Evolutionary conservation across 805 yeast genomes (phyloP), one percentile per base, ranked within the genome.

Genomic region (Teunomyces cretensis): DNA sequence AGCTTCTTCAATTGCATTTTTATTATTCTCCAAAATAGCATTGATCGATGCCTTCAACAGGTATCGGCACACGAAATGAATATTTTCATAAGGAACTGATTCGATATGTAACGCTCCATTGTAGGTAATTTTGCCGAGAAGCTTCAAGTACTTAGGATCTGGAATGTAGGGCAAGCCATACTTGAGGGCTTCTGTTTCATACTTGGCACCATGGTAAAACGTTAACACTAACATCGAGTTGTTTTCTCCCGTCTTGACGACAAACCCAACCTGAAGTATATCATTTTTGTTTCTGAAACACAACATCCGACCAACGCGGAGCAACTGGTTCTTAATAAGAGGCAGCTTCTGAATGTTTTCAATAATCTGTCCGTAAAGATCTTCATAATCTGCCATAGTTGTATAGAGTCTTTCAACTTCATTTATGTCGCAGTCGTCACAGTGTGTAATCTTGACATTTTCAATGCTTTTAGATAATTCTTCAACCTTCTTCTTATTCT

Each of bases 401-500:
- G 67, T 65, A 50, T 77, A 78, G 9, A 77, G 67, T 5, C 64
- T 62, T 22, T 75, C 76, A 24, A 84, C 58, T 38, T 75, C 80
- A 1, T 55, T 60, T 9, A 64, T 51, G 9, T 74, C 62, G 37
- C 69, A 64, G 5, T 70, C 71, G 32, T 76, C 66, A 4, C 60
- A 51, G 11, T 64, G 65, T 19, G 59, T 57, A 5, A 74, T 48
- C 33, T 68, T 64, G 26, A 77, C 45, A 2, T 55, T 54, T 6
- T 62, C 55, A 31, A 88, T 61, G 35, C 79, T 67, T 6, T 67
- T 71, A 38, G 80, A 77, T 31, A 84, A 68, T 33, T 68, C 68
- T 39, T 79, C 72, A 22, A 89, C 80, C 49, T 78, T 76, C 57
- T 78, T 75, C 62, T 90, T 85, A 58, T 88, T 94, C 51, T 90